A percentile compares a stretch with the other conserved stretches of the same genome.
Evolutionary conservation across 306 rosid species (phyloP).

Genomic region (Prinsepia uniflora): DNA sequence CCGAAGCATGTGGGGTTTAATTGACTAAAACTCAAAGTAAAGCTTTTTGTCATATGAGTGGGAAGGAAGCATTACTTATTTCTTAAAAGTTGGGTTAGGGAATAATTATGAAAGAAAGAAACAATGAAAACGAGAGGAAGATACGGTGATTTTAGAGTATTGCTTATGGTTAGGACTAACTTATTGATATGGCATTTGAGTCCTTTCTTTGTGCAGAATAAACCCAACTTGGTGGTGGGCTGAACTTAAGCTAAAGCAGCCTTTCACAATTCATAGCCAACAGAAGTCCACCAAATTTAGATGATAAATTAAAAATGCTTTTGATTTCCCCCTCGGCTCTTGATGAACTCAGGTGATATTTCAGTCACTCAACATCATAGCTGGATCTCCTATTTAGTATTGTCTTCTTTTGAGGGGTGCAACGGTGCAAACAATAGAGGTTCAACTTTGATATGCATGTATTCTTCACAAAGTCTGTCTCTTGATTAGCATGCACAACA

Average conservation of each 20-base stretch:
- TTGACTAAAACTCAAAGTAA: neutral
- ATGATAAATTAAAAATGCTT: neutral
- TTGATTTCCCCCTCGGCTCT: neutral
- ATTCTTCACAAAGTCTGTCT: constrained; percentile 1
- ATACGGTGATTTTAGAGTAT: too few species aligned
- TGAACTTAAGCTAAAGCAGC: neutral
- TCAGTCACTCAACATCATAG: neutral
- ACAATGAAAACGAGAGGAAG: too few species aligned
- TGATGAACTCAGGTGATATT: too few species aligned
- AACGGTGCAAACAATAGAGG: neutral
- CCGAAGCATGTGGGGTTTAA: constrained; percentile 1
- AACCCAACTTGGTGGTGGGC: neutral
- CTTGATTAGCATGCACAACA: neutral
- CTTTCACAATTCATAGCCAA: neutral
- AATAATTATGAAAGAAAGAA: neutral
- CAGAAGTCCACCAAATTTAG: neutral
- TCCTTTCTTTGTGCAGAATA: neutral
- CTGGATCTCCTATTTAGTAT: neutral
- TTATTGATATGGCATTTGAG: neutral
- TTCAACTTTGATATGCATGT: neutral
- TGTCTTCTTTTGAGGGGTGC: neutral
- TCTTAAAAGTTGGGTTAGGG: neutral
- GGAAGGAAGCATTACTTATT: neutral
- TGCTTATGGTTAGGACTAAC: too few species aligned
- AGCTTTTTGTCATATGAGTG: neutral